Conservation (phyloP, 1,284 basidiomycete genomes). For the Puccinia hordei region DNA sequence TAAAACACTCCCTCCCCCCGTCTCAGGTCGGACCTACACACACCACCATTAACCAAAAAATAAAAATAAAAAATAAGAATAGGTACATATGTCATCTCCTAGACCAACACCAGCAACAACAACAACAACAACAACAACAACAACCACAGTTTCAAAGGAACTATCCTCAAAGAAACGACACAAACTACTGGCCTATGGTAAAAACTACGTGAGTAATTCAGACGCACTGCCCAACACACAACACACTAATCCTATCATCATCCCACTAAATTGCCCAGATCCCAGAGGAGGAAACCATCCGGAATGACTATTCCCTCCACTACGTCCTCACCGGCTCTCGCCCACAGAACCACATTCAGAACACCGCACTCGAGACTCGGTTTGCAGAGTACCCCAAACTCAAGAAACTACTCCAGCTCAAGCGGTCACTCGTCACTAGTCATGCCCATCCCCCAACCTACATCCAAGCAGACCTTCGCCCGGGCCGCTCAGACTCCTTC, state of each 20-base stretch:
- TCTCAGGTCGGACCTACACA: no score
- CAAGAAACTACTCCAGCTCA: conserved; percentile 74
- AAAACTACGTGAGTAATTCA: conserved; percentile 63
- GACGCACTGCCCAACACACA: not conserved
- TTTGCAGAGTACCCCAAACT: conserved; percentile 97
- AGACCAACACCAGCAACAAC: not conserved
- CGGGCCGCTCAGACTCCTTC: conserved; percentile 58
- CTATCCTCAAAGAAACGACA: conserved; percentile 41
- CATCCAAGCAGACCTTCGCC: conserved; percentile 60
- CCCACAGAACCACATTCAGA: conserved; percentile 86
- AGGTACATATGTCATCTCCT: no score
- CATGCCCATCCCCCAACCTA: conserved; percentile 62
- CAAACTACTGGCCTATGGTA: conserved; percentile 52
- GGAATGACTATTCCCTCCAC: conserved; percentile 88
- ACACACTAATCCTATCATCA: not conserved
- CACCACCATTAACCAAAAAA: no score
- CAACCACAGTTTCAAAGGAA: conserved; percentile 18
- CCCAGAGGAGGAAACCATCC: conserved; percentile 86
- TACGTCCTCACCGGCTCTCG: conserved; percentile 87
- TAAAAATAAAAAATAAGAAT: no score
- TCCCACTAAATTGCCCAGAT: conserved; percentile 46
- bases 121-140: not conserved
- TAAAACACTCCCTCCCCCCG: no score
- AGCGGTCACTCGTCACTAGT: conserved; percentile 63
- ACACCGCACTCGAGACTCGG: conserved; percentile 77